Evolutionary conservation across 495 filamentous ascomycete genomes (phyloP), one percentile per base, ranked within the genome.

Genomic region (Penicillium antarcticum): DNA sequence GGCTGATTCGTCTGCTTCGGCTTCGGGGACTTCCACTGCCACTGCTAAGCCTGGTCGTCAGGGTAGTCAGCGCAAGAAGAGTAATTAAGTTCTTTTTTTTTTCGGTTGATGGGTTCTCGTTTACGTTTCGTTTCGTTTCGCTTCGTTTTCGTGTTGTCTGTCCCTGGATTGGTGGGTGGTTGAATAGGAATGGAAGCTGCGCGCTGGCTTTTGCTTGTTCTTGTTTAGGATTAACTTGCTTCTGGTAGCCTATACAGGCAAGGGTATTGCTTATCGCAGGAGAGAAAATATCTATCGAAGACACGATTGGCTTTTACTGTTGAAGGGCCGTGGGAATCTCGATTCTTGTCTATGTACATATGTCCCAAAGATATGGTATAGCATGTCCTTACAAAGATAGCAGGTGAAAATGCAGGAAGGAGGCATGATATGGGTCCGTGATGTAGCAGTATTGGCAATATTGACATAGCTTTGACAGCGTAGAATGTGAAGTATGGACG

Each of bases 41-140:
- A 17, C 50, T 36, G 33, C 17, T 14, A 63, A 61, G 57, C 41
- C 55, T 31, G 57, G 57, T 36, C 53, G 60, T 4, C 47, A 54
- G 56, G 53, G 45, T 5, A 60, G 60, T 21, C 58, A 61, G 55
- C 51, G 61, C 10, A 63, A 66, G 60, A 63, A 63, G 62, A 48
- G 50, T 29, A 57, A 56, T 46, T 23, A 23, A 23, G 2, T 23
- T 23, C 21, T 23, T 23, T 5, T 23, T 23, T 23, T 5, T 16
- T 41, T 11, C 10, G 17, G 36, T 38, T 46, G 11, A 36, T 43
- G 21, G 32, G n/a, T 32, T 52, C 21, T 44, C 44, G 4, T 13
- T 19, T 39, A 11, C 12, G 40, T 14, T 45, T 49, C 29, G 26
- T 12, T 39, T 23, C 17, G 17, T 42, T 47, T 24, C 18, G 12